phyloP scores from a whole-genome alignment of 768 basidiomycete species.

The Termitomyces sp. region DNA sequence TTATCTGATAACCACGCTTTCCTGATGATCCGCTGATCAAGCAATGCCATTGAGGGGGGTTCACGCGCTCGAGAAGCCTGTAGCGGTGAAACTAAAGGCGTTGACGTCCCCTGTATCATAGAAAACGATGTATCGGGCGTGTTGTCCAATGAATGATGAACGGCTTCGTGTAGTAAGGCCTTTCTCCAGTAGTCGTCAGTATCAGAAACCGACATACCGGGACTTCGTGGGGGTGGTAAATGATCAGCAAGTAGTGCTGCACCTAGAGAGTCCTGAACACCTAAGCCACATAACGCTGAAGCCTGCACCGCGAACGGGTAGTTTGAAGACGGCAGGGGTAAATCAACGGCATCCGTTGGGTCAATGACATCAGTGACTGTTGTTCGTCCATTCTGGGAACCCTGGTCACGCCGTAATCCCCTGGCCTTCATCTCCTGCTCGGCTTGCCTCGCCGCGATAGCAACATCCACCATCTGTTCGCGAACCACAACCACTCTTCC shows the following conservation, averaged over 20 bases:
- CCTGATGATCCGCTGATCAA: constrained; percentile 40
- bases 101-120: constrained; percentile 26
- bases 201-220: constrained; percentile 49
- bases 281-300: constrained; percentile 65
- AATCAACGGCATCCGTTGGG: constrained; percentile 78
- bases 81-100: constrained; percentile 32
- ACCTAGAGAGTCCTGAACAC: constrained; percentile 69
- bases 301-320: constrained; percentile 75
- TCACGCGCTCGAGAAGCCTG: constrained; percentile 8
- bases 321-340: constrained; percentile 61
- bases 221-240: constrained; percentile 59
- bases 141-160: constrained; percentile 62
- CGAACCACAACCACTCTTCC: constrained; percentile 78
- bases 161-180: constrained; percentile 69
- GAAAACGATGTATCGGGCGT: constrained; percentile 43
- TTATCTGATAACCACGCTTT: constrained; percentile 23
- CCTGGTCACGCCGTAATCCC: constrained; percentile 40
- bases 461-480: constrained; percentile 72
- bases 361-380: constrained; percentile 61
- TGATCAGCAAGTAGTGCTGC: constrained; percentile 72
- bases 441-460: constrained; percentile 65
- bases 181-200: constrained; percentile 71
- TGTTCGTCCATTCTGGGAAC: constrained; percentile 30
- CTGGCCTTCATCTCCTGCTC: constrained; percentile 65
- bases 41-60: constrained; percentile 22